Evolutionary conservation across 139 green algal species (phyloP), one percentile per base, ranked within the genome.

Genomic region (Coccomyxa sp.): DNA sequence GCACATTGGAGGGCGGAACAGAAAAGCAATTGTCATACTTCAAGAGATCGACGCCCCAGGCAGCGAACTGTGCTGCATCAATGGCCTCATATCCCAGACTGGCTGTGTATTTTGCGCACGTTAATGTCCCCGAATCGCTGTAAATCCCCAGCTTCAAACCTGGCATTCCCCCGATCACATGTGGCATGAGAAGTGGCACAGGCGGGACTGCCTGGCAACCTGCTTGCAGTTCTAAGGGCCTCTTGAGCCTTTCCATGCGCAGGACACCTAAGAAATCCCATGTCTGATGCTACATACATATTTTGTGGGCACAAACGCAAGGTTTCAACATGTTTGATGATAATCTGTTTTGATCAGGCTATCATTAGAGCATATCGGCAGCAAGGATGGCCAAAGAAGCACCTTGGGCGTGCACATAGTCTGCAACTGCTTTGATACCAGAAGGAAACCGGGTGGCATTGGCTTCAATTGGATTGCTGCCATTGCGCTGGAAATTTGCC

Each of bases 91-190:
- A 86, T n/a, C 90, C 90, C 21, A 81, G 89, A 51, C 81, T 91
- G 80, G 89, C 93, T 4, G 93, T 91, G 78, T 91, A 94, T 14
- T 91, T 88, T 59, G 89, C 90, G 80, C 93, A 97, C 0, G 93
- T 97, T 13, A 85, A 71, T 68, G 85, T 84, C 75, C 93, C 92
- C 0, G 88, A 82, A 75, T 94, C 92, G 13, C 66, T 85, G 86
- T 97, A 97, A 27, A 97, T 87, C 30, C 93, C 93, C 83, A 94
- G 92, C 83, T 89, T 90, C 17, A 97, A 84, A 31, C 91, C 90
- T 83, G 74, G 63, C 63, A 71, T 71, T 71, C 18, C 18, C 18
- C 63, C 63, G 63, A 28, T 3, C 63, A 71, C 38, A 51, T 51
- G 63, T 9, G 1, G 9, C 21, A 71, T 71, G 21, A 25, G 4